Percentiles rank a stretch among this genome's conserved stretches.
Conservation (phyloP, 108 stramenopile genomes). For the Stephanodiscus triporus region DNA sequence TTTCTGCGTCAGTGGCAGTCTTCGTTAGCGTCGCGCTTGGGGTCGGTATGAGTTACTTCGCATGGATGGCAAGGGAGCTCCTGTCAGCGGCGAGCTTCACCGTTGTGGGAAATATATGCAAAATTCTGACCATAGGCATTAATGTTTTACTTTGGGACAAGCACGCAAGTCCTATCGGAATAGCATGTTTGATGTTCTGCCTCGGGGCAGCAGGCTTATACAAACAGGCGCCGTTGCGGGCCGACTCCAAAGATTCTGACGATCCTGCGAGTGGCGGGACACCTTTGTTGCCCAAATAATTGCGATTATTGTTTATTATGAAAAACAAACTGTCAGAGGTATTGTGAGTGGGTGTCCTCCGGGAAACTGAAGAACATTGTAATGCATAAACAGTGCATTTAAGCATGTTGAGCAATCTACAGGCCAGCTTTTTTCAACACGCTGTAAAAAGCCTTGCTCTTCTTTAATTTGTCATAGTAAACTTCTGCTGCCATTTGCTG, state of each 20-base stretch:
- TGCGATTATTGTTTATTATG: not conserved
- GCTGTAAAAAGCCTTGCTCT: constrained; percentile 34
- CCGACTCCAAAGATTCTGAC: constrained; percentile 42
- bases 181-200: constrained; percentile 57
- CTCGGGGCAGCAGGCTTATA: constrained; percentile 62
- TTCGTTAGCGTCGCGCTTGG: constrained; percentile 56
- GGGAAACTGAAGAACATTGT: no score
- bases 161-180: constrained; percentile 58
- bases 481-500: constrained; percentile 67
- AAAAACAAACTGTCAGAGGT: not conserved
- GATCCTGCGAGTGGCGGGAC: constrained; percentile 22
- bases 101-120: constrained; percentile 70
- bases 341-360: not conserved
- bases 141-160: constrained; percentile 70
- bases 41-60: constrained; percentile 70
- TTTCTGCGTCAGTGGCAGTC: constrained; percentile 44
- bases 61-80: constrained; percentile 61
- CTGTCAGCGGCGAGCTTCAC: constrained; percentile 69
- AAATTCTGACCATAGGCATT: constrained; percentile 58
- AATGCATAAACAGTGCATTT: not conserved
- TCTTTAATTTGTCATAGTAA: constrained; percentile 56
- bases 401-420: constrained; percentile 15
- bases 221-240: constrained; percentile 65
- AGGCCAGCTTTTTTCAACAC: constrained; percentile 59
- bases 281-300: constrained; percentile 42